Evolutionary conservation across 1,139 yeast genomes (phyloP), one percentile per base, ranked within the genome.

Genomic region (Blastobotrys persicus): DNA sequence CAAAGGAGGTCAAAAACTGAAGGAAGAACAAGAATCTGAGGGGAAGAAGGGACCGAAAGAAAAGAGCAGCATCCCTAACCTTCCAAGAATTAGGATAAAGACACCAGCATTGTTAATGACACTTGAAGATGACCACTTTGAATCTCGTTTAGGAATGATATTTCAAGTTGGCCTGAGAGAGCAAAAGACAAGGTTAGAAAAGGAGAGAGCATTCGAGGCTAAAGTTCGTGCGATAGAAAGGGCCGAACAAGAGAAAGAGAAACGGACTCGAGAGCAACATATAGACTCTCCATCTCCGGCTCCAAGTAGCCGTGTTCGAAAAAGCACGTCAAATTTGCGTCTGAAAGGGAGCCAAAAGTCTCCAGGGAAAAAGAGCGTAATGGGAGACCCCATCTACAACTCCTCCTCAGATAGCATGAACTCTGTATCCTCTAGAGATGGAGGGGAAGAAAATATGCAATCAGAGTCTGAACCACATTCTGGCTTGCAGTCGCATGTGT

Each of bases 71-170:
- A 50, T 61, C 32, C 68, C 71, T 4, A 59, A 63, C 3, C 53
- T 86, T 9, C 94, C 94, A 0, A 68, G 68, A 17, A 71, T 85
- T 2, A 70, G 74, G 9, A 46, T 88, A 11, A 71, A 65, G 46
- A 68, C 89, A 0, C 69, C 73, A 4, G 70, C 71, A 26, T 59
- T 87, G 4, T 60, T 75, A 1, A 69, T 84, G 44, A 62, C 70
- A 9, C 71, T 84, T 68, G 88, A 82, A 52, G 96, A 89, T 67
- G 96, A 91, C 67, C 88, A 94, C 4, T 88, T 92, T 64, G 98
- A 91, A 66, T 69, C 85, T 1, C 85, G 88, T 58, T 68, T 91
- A 50, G 80, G 79, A 39, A 77, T 85, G 77, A 83, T 87, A 20
- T 87, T 79, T 65, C 92, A 86, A 60, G 75, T 88, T 31, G 96